Evolutionary conservation across 192 early-diverging fungal genomes (phyloP), one percentile per base, ranked within the genome.

Genomic region (Phycomyces nitens): DNA sequence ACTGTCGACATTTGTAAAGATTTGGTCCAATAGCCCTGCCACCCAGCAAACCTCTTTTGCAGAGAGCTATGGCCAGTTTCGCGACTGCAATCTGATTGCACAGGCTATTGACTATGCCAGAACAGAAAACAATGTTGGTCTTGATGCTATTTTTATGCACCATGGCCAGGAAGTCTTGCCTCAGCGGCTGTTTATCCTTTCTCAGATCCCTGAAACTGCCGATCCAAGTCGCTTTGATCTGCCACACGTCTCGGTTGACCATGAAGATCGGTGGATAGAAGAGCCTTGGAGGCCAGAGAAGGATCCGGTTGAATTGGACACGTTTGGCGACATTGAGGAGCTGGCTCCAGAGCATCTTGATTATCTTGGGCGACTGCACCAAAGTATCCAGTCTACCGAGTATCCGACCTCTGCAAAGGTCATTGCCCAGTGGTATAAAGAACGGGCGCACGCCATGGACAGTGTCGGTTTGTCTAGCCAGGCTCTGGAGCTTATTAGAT

Each of bases 371-470:
- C 65, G 71, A 20, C 50, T 82, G 22, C 27, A 66, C 10, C 34
- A 64, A 18, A 49, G 70, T 9, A 66, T 80, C 8, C 66, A 77
- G 9, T 23, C 72, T 1, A 57, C 58, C 12, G 26, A 71, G 3
- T 89, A 87, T 62, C 86, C 86, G 3, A 77, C 85, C 0, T 27
- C 71, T 9, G 56, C 67, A 8, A 59, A 71, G 9, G 50, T 56
- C 5, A 74, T 88, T 34, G 75, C 83, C 11, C 44, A 84, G 5
- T 89, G 86, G 86, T 89, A 88, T 65, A 70, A 66, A 26, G 58
- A 77, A 15, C 77, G 88, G 11, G 80, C 83, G 11, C 71, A 71
- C 5, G 74, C 73, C 8, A 84, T 86, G 29, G 88, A 89, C 52
- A 65, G 51, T 11, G 56, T 65, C 16, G 88, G 86, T 15, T 74